Evolutionary conservation across 2,329 filamentous ascomycete genomes (phyloP), one percentile per base, ranked within the genome.

Genomic region (Fusarium brachygibbosum): DNA sequence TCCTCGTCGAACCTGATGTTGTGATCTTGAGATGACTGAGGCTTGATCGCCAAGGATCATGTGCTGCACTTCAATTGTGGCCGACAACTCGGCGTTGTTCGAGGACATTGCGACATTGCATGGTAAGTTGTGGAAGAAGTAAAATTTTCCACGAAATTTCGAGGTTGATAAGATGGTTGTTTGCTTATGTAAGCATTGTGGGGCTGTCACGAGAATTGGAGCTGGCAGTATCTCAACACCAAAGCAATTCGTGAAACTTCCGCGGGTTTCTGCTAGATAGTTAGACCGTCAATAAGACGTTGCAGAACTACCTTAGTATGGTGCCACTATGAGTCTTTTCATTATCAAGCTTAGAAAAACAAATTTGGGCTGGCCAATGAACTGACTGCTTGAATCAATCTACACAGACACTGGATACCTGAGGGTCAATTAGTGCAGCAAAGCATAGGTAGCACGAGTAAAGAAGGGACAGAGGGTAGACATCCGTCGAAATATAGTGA

Each of bases 151-250:
- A 34, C 29, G 37, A 61, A 58, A 58, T 38, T 40, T 49, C 42
- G 54, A 52, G 31, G 60, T 62, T 49, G 37, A 60, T 58, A 63
- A 73, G 42, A 69, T 52, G 48, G 21, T 4, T 25, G 2, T 0
- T 1, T 64, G 65, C 17, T 74, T 74, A 74, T 58, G 68, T 74
- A 74, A 74, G 70, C 2, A 12, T 28, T 28, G 28, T 52, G 64
- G 57, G 16, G 50, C 25, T 3, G 5, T 16, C n/a, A 6, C 32
- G 13, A 38, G n/a, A 28, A 29, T 34, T 19, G 16, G 23, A 25
- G 23, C 23, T 37, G 19, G 41, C 16, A 44, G 41, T 8, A 34
- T 11, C 17, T 25, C 45, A 32, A 14, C 45, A 49, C 16, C 46
- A 28, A 11, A 17, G n/a, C 25, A 19, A 14, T 25, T 16, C 28